phyloP scores from a whole-genome alignment of 768 basidiomycete species.

The Lactifluus piperatus region DNA sequence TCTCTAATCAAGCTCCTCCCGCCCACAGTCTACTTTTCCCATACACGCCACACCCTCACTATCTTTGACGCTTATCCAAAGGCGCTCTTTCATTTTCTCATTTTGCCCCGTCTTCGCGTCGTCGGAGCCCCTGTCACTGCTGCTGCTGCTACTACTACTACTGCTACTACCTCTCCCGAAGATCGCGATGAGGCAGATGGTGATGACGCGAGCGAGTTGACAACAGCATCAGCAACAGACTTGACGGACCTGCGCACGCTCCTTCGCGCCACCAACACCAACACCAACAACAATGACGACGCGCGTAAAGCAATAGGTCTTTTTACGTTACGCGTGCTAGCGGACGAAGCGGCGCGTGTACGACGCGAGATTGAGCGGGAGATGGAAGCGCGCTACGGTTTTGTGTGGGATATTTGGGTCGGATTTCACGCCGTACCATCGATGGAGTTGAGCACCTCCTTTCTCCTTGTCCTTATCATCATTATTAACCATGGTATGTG shows the following conservation, averaged over 20 bases:
- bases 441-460: constrained; percentile 58
- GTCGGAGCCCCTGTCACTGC: no score
- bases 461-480: background rate
- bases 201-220: background rate
- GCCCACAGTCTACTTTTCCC: constrained; percentile 48
- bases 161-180: constrained; percentile 9
- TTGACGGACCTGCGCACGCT: constrained; percentile 9
- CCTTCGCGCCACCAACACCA: constrained; percentile 37
- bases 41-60: constrained; percentile 47
- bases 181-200: no score
- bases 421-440: constrained; percentile 86
- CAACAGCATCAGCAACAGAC: constrained; percentile 5
- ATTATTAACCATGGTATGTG: no score
- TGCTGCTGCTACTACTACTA: constrained; percentile 14
- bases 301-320: background rate
- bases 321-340: constrained; percentile 41
- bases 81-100: constrained; percentile 79
- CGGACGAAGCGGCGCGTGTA: constrained; percentile 46
- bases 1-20: constrained; percentile 41
- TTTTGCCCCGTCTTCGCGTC: constrained; percentile 52
- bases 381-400: constrained; percentile 68
- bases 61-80: constrained; percentile 76
- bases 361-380: constrained; percentile 63
- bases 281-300: constrained; percentile 33
- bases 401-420: constrained; percentile 66